These are phyloP conservation scores for Aspergillus ochraceoroseus DNA, from an alignment of 2,329 filamentous ascomycete species.

Conservation along the genomic window DNA sequence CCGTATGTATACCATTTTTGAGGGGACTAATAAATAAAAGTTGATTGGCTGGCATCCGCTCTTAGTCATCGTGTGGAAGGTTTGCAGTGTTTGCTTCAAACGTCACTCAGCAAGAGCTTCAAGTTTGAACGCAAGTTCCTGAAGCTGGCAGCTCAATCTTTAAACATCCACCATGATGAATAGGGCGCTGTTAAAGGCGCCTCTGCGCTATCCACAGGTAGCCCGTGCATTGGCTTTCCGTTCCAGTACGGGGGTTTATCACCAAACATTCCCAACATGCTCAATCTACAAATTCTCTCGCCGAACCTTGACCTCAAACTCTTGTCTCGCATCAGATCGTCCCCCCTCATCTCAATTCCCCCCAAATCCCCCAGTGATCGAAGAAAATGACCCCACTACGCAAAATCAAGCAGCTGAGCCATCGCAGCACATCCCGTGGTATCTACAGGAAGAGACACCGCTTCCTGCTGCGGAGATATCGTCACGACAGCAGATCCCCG, in stretches of 20 bases:
- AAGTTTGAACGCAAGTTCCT: no score
- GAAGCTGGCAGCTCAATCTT: no score
- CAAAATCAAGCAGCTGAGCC: slow-evolving; percentile 6
- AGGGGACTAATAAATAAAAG: no score
- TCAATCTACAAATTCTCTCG: slow-evolving; percentile 16
- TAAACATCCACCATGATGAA: slow-evolving; percentile 27
- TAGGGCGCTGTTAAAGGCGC: slow-evolving; percentile 29
- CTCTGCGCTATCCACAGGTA: slow-evolving; percentile 29
- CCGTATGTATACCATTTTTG: no score
- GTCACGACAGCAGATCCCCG: slow-evolving; percentile 55
- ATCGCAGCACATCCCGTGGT: slow-evolving; percentile 63
- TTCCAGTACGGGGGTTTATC: slow-evolving; percentile 25
- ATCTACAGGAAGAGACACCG: slow-evolving; percentile 62
- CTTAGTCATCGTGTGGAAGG: no score
- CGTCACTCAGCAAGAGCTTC: no score
- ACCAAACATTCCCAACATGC: slow-evolving; percentile 17
- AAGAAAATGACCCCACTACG: slow-evolving; percentile 10
- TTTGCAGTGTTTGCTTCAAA: no score
- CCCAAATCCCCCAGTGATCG: slow-evolving; percentile 1
- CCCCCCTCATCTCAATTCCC: slow-evolving; percentile 16
- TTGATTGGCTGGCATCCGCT: no score
- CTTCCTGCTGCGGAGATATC: slow-evolving; percentile 42
- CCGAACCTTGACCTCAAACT: slow-evolving; percentile 23
- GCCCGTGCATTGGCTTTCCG: slow-evolving; percentile 28
- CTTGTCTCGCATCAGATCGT: slow-evolving; percentile 24